phyloP scores from a whole-genome alignment of 2,329 filamentous ascomycete species.

The Colletotrichum sp. region DNA sequence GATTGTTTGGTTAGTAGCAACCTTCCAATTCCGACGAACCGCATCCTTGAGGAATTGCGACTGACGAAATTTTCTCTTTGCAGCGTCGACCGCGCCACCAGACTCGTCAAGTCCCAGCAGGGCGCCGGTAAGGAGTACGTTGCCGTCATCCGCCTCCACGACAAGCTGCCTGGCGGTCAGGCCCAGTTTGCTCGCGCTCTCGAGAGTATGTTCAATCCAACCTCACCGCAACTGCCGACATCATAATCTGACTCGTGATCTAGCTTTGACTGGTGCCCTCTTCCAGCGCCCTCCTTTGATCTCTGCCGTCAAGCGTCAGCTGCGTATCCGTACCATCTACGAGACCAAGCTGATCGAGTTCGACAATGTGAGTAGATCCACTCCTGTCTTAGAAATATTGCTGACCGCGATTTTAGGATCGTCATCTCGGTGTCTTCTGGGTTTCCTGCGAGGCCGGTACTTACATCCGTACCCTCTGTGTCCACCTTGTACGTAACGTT shows the following conservation, averaged over 20 bases:
- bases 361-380: slow-evolving; percentile 66
- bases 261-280: slow-evolving; percentile 84
- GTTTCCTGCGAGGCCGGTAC: slow-evolving; percentile 98
- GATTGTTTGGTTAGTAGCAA: slow-evolving; percentile 20
- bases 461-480: slow-evolving; percentile 97
- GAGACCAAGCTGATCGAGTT: slow-evolving; percentile 97
- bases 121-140: slow-evolving; percentile 99
- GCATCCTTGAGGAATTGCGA: background rate
- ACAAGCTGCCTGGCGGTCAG: slow-evolving; percentile 92
- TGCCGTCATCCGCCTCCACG: slow-evolving; percentile 91
- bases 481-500: slow-evolving; percentile 65
- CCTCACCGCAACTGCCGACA: background rate
- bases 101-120: slow-evolving; percentile 98
- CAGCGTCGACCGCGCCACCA: slow-evolving; percentile 88
- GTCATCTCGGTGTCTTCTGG: slow-evolving; percentile 98
- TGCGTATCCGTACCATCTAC: slow-evolving; percentile 97
- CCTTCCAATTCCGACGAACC: background rate
- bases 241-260: slow-evolving; percentile 4
- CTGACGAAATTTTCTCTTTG: background rate
- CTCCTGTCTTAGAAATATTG: background rate
- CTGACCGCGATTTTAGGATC: slow-evolving; percentile 54
- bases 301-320: slow-evolving; percentile 97
- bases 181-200: slow-evolving; percentile 91
- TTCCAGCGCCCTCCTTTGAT: slow-evolving; percentile 98
- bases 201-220: slow-evolving; percentile 59